Evolutionary conservation across 805 yeast species (phyloP), one percentile per base, ranked within the genome.

Genomic region (Saturnispora galanensis): DNA sequence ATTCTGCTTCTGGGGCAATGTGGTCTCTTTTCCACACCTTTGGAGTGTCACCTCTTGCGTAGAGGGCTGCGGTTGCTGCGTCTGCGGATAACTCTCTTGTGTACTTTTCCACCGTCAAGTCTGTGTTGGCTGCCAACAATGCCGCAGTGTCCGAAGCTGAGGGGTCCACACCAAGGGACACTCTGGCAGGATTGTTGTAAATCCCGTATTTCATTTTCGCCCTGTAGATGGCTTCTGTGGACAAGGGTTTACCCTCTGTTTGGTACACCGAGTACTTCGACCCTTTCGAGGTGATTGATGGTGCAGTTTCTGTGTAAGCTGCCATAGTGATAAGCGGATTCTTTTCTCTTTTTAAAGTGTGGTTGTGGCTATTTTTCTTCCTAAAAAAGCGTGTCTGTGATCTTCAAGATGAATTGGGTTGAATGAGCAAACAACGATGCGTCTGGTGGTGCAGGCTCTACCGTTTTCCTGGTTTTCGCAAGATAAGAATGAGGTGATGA

Each of bases 131-230:
- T 2, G 93, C 94, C 49, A 82, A 67, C 44, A 81, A 65, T 1
- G 93, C 93, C 40, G 94, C 90, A 5, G 83, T 76, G 57, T 80
- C 87, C 12, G 85, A 74, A 28, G 88, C 85, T 35, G 75, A 70
- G 47, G 79, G 71, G 49, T 75, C 71, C 29, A 81, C 83, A n/a
- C 90, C 89, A 5, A 78, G 63, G 10, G 70, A 63, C 3, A 68
- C 68, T 42, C 62, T 67, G 15, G 71, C 76, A 39, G 75, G 83
- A 51, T 71, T 66, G 38, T 68, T 65, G 63, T 68, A 81, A 32
- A 76, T 68, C 28, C 89, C 89, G 53, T 79, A 81, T 55, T 76
- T 81, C 57, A 81, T 63, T 53, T 79, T 80, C 45, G 86, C 89
- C 53, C 76, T 80, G 64, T 83, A 84, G 45, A 80, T 63, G 6